Evolutionary conservation across 257 asterid genomes (phyloP), one percentile per base, ranked within the genome.

Genomic region (Datura wrightii): DNA sequence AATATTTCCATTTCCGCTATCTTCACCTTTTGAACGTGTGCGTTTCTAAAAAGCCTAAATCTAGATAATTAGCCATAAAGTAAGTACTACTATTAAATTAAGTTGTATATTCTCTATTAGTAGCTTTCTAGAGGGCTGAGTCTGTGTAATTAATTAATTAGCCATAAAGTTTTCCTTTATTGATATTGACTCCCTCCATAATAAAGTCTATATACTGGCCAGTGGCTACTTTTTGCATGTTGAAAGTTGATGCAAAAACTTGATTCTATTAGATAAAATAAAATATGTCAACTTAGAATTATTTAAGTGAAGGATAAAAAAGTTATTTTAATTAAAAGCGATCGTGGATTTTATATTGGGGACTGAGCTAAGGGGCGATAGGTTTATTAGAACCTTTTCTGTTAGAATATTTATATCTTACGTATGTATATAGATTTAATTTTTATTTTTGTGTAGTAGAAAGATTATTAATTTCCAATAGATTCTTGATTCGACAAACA

Each of bases 401-500:
- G 1, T 16, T 2, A 1, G 5, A 16, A 16, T 2, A 5, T 16
- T 16, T 56, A 16, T 55, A 55, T 15, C 15, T 6, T 1, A 55
- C 16, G 6, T 55, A 56, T 16, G 6, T 15, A 55, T 56, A 24
- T 24, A 0, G 1, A 24, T 24, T 24, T 24, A 24, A 24, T 24
- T 1, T 24, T 24, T 24, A 24, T 24, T 24, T 24, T 24, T 24
- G 31, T n/a, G n/a, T n/a, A 24, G 31, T 24, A 24, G 31, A 24
- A 24, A 0, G 31, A 24, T 24, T 24, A 1, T 24, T 24, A 24
- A 1, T 24, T 24, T 24, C 1, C 1, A 24, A 24, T 24, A 58
- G 8, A 58, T 0, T 0, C 2, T 18, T 2, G 5, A 8, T n/a
- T 58, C 4, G 5, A 58, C 0, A n/a, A 1, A n/a, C 1, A 1